phyloP scores from a whole-genome alignment of 2,329 filamentous ascomycete species.

The Clonostachys solani region DNA sequence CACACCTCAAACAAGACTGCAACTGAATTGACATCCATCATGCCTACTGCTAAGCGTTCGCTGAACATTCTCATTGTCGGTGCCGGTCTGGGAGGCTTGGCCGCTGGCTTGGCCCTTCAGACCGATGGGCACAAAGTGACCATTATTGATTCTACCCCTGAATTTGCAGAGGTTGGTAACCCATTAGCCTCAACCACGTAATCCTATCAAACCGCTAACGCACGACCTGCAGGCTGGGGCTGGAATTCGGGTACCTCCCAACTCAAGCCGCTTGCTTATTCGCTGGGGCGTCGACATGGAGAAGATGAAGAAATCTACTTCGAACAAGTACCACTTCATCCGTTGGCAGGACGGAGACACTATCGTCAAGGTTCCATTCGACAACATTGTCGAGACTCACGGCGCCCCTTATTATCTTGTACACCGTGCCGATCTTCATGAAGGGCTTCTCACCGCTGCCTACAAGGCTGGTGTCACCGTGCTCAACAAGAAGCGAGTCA shows the following conservation, averaged over 20 bases:
- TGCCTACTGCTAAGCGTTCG: slow-evolving; percentile 5
- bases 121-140: slow-evolving; percentile 11
- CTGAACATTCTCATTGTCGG: slow-evolving; percentile 8
- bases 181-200: background rate
- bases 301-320: slow-evolving; percentile 16
- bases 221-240: slow-evolving; percentile 16
- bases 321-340: slow-evolving; percentile 14
- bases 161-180: slow-evolving; percentile 7
- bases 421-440: slow-evolving; percentile 60
- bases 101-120: slow-evolving; percentile 8
- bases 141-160: slow-evolving; percentile 9
- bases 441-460: slow-evolving; percentile 44
- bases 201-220: background rate
- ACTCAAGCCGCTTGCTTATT: slow-evolving; percentile 15
- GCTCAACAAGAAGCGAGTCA: background rate
- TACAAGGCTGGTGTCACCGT: slow-evolving; percentile 35
- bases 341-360: slow-evolving; percentile 16
- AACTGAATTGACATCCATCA: background rate
- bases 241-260: slow-evolving; percentile 22
- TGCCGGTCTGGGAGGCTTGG: slow-evolving; percentile 4
- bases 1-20: background rate
- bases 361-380: slow-evolving; percentile 15
- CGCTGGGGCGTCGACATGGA: slow-evolving; percentile 14
- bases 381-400: slow-evolving; percentile 49
- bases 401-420: slow-evolving; percentile 53